phyloP scores from a whole-genome alignment of 176 grass and related monocot genomes.

The Oryza glaberrima region DNA sequence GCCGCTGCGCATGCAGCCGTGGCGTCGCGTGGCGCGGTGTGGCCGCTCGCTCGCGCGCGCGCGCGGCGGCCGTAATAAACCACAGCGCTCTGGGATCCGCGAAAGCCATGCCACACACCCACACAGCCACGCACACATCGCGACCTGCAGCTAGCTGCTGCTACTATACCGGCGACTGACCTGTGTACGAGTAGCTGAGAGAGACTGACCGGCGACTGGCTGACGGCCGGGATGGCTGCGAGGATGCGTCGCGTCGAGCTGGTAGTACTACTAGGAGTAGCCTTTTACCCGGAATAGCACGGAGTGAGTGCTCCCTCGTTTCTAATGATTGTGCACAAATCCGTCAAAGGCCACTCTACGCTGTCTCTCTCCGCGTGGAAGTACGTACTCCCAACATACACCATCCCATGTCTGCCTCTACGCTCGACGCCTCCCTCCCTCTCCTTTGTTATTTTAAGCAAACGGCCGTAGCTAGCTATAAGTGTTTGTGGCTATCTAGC shows the following conservation, averaged over 20 bases:
- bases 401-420: slow-evolving; percentile 47
- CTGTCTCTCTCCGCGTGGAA: not conserved
- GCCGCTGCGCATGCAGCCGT: no score
- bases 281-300: slow-evolving; percentile 59
- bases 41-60: no score
- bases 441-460: slow-evolving; percentile 49
- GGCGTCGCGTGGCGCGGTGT: no score
- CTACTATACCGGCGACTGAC: no score
- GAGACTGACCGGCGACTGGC: not conserved
- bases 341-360: slow-evolving; percentile 47
- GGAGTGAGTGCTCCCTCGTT: slow-evolving; percentile 57
- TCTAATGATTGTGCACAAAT: slow-evolving; percentile 85
- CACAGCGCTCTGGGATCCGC: not conserved
- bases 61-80: no score
- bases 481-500: not conserved
- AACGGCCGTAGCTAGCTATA: slow-evolving; percentile 1
- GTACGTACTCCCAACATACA: slow-evolving; percentile 11
- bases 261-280: not conserved
- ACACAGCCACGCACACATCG: no score
- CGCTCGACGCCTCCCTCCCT: not conserved
- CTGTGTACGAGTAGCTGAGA: no score
- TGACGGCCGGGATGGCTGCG: not conserved
- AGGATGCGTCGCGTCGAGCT: not conserved
- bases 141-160: no score
- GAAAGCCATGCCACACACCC: not conserved